A percentile compares a stretch with the other conserved stretches of the same genome.
Conservation (phyloP, 1,139 yeast species). For the Pichia cactophila region DNA sequence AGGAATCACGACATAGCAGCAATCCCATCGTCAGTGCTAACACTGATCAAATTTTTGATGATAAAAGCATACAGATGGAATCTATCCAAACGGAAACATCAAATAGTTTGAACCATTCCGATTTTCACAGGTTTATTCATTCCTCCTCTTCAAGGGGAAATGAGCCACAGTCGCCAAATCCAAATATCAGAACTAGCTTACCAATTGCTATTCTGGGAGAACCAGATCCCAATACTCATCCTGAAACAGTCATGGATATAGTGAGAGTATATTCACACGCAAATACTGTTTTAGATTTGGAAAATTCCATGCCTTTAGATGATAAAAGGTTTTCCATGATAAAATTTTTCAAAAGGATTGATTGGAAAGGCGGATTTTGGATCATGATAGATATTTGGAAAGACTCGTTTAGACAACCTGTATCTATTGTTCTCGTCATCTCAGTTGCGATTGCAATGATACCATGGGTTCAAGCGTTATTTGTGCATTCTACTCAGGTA, state of each 20-base stretch:
- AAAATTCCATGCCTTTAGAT: background rate
- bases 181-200: constrained; percentile 31
- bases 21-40: background rate
- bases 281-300: constrained; percentile 14
- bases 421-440: constrained; percentile 37
- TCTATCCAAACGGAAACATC: background rate
- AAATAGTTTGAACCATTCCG: background rate
- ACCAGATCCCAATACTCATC: constrained; percentile 34
- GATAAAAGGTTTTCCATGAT: background rate
- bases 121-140: background rate
- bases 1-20: too few relatives aligned
- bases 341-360: background rate
- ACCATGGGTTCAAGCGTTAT: constrained; percentile 79
- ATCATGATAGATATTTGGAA: constrained; percentile 40
- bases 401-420: constrained; percentile 28
- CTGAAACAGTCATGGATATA: constrained; percentile 48
- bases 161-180: constrained; percentile 7
- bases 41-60: background rate
- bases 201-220: constrained; percentile 14
- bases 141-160: background rate
- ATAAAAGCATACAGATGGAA: background rate
- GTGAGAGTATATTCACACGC: constrained; percentile 44
- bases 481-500: constrained; percentile 40
- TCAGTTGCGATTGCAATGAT: constrained; percentile 45
- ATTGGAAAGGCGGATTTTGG: constrained; percentile 48